Base-by-base conservation (phyloP, 2,329 filamentous ascomycete species). In the Berkeleyomyces basicola region DNA sequence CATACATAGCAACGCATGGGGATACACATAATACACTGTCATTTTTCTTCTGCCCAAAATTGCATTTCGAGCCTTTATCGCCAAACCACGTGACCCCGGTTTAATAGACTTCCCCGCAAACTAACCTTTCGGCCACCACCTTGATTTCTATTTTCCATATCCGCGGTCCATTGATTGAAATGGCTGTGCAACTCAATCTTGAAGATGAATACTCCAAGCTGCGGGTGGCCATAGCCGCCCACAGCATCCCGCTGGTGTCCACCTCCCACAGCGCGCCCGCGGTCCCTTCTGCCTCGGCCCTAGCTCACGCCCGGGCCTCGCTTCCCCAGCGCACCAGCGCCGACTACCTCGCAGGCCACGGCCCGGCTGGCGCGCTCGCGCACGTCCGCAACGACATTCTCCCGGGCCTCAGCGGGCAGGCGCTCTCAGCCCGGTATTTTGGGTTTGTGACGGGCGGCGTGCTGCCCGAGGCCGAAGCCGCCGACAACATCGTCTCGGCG, bases 391-490 rank as follows among this genome's bases (percentile, higher is more conserved):
- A 67, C 6, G 71, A 75, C 64, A 73, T 82, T 63, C 73, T 80
- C 47, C 79, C 80, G 1, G 86, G 79, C 0, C 79, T 93, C 64
- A 90, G 85, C 68, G 80, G 78, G 14, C 81, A 83, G 68, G 84
- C 82, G 67, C 78, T 80, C 49, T 83, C 80, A 51, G 73, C 82
- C 9, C 82, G 83, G 62, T 95, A 95, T 77, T 95, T 89, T 71
- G 91, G 90, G 64, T 96, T 96, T 71, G 87, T 96, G 4, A 95
- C 86, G 0, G 92, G 92, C 53, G 87, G 89, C 11, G 78, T 80
- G 6, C 87, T 91, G 0, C 88, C 90, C 4, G 83, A 90, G 33
- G 90, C 90, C 40, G 80, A 86, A 67, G 81, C 88, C 61, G 91
- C 90, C 1, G 92, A 96, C 71, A 87, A 90, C 66, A 74, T 96